Percentiles rank a stretch among this genome's conserved stretches.
phyloP scores from a whole-genome alignment of 176 grass and related monocot genomes.

The Tuctoria greenei region DNA sequence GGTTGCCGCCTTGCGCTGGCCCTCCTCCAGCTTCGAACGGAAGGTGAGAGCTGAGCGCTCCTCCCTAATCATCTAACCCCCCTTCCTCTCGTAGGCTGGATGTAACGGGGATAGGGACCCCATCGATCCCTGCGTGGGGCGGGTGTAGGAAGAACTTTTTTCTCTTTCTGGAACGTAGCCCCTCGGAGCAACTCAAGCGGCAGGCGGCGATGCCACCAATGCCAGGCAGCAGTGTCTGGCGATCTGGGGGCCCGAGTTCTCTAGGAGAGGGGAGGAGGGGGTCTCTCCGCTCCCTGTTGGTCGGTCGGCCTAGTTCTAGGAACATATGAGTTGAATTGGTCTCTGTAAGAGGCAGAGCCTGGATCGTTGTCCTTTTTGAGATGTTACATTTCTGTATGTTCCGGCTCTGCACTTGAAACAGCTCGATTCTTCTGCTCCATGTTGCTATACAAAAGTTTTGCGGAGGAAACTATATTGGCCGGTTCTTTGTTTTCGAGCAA shows the following conservation, averaged over 20 bases:
- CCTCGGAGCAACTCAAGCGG: no score
- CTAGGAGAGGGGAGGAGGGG: background rate
- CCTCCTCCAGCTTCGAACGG: background rate
- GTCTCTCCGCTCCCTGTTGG: background rate
- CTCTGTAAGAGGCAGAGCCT: background rate
- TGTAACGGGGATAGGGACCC: background rate
- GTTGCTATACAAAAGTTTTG: background rate
- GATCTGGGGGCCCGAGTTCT: no score
- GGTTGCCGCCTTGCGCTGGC: background rate
- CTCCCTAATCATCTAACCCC: background rate
- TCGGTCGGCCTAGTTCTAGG: background rate
- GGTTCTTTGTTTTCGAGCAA: background rate
- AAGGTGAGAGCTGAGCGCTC: background rate
- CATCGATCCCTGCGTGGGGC: background rate
- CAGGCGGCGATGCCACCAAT: no score
- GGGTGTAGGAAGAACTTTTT: background rate
- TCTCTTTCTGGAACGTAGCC: background rate
- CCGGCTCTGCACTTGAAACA: background rate
- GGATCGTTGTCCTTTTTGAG: background rate
- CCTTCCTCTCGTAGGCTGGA: background rate
- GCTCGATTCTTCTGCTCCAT: background rate
- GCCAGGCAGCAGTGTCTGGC: no score
- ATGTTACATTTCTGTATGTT: background rate
- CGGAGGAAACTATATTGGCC: background rate
- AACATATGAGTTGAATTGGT: background rate